Percentiles rank a stretch among this genome's conserved stretches.
Conservation (phyloP, 495 filamentous ascomycete genomes). For the Usnea hakonensis region DNA sequence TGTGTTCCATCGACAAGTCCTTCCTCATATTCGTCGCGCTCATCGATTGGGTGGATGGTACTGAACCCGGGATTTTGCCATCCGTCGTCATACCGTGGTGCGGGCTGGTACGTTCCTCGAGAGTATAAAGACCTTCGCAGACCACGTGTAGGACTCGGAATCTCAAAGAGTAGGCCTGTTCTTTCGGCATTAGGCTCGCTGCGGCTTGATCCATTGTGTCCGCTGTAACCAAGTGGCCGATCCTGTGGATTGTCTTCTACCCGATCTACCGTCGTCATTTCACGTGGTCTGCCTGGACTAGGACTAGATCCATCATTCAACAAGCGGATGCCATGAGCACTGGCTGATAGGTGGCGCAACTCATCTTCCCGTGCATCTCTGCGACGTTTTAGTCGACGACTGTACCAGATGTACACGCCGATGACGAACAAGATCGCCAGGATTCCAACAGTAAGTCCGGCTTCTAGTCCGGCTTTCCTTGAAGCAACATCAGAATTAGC, state of each 20-base stretch:
- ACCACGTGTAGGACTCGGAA: slow-evolving; percentile 47
- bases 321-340: slow-evolving; percentile 39
- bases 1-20: slow-evolving; percentile 26
- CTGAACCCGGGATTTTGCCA: slow-evolving; percentile 41
- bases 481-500: slow-evolving; percentile 30
- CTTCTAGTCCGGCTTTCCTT: slow-evolving; percentile 59
- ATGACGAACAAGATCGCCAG: slow-evolving; percentile 44
- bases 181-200: slow-evolving; percentile 40
- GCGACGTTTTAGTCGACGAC: slow-evolving; percentile 41
- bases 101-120: slow-evolving; percentile 36
- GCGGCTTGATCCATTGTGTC: slow-evolving; percentile 19
- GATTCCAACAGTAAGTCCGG: slow-evolving; percentile 65
- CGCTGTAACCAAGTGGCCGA: neutral
- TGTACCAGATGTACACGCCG: slow-evolving; percentile 51
- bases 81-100: slow-evolving; percentile 39
- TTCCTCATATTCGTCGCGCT: slow-evolving; percentile 56
- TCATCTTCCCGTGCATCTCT: slow-evolving; percentile 44
- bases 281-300: slow-evolving; percentile 25
- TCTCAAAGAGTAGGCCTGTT: slow-evolving; percentile 48
- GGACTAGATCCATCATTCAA: slow-evolving; percentile 10
- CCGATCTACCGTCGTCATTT: slow-evolving; percentile 20
- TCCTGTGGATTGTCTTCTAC: neutral
- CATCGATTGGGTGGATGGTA: slow-evolving; percentile 59
- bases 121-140: slow-evolving; percentile 40
- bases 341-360: slow-evolving; percentile 44